A percentile compares a stretch with the other conserved stretches of the same genome.
Evolutionary conservation across 352 stramenopile genomes (phyloP).

Genomic region (Pythium folliculosum): DNA sequence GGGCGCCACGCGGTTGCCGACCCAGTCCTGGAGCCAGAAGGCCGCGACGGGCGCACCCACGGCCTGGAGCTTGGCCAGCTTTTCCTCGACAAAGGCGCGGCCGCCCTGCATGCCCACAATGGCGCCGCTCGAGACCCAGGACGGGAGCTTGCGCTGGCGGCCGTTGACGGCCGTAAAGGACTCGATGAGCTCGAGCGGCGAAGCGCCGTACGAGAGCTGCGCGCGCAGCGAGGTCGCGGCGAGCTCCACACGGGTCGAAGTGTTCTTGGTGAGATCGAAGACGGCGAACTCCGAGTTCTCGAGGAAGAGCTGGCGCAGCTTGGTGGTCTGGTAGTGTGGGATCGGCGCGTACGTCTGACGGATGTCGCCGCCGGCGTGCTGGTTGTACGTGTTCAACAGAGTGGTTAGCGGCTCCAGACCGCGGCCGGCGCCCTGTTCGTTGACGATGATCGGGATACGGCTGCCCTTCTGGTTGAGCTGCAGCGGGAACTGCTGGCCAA

Average conservation of each 20-base stretch:
- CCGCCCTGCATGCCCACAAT: slow-evolving; percentile 22
- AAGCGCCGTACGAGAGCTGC: slow-evolving; percentile 13
- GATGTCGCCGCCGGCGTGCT: slow-evolving; percentile 19
- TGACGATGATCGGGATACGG: slow-evolving; percentile 19
- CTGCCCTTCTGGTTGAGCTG: slow-evolving; percentile 18
- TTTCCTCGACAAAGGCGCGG: slow-evolving; percentile 14
- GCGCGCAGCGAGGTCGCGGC: slow-evolving; percentile 8
- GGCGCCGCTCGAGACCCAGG: slow-evolving; percentile 5
- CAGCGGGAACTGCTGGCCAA: slow-evolving; percentile 16
- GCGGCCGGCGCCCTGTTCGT: slow-evolving; percentile 15
- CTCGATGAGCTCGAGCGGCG: slow-evolving; percentile 18
- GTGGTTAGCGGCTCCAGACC: slow-evolving; percentile 9
- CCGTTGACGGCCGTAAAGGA: slow-evolving; percentile 17
- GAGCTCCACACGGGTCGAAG: slow-evolving; percentile 10
- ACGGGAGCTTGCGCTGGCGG: slow-evolving; percentile 1
- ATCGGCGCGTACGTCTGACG: slow-evolving; percentile 21
- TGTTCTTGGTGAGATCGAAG: slow-evolving; percentile 18
- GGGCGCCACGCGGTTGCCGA: slow-evolving; percentile 18
- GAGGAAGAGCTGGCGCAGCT: slow-evolving; percentile 19
- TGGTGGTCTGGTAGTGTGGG: slow-evolving; percentile 23
- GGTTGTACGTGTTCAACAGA: slow-evolving; percentile 12
- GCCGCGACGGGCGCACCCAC: slow-evolving; percentile 10
- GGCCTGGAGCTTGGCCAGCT: slow-evolving; percentile 16
- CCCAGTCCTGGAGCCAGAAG: slow-evolving; percentile 22
- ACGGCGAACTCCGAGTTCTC: slow-evolving; percentile 22